Evolutionary conservation across 2,329 filamentous ascomycete species (phyloP).

Genomic region (Shiraia bambusicola): DNA sequence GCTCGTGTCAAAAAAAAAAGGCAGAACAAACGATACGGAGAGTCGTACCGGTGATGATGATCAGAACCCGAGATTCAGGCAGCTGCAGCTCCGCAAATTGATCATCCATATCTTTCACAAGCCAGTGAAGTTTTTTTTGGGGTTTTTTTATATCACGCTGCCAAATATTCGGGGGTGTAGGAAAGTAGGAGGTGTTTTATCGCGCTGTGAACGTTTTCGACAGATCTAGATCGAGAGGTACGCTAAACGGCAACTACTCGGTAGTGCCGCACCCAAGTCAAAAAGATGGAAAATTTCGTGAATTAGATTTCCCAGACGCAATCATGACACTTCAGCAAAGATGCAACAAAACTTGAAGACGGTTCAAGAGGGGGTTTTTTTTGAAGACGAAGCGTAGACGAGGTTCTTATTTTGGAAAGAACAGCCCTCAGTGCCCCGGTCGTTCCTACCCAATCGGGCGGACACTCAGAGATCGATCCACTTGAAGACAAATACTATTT

Average conservation of each 20-base stretch:
- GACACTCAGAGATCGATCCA: slow-evolving; percentile 17
- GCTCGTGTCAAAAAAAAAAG: slow-evolving; percentile 4
- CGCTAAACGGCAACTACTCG: not conserved
- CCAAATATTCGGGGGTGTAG: no score
- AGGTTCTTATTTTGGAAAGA: slow-evolving; percentile 1
- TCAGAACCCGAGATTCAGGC: slow-evolving; percentile 78
- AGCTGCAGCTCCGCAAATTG: slow-evolving; percentile 34
- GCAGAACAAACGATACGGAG: not conserved
- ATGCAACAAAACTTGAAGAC: no score
- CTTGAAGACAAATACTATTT: slow-evolving; percentile 12
- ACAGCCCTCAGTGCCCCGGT: slow-evolving; percentile 3
- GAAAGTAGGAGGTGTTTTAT: not conserved
- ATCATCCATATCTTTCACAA: slow-evolving; percentile 26
- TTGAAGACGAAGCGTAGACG: not conserved
- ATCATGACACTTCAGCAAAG: no score
- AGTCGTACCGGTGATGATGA: slow-evolving; percentile 76
- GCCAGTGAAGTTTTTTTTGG: slow-evolving; percentile 1
- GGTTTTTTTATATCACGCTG: no score
- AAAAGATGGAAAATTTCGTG: no score
- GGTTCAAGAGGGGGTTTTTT: no score
- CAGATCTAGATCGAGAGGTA: not conserved
- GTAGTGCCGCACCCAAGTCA: no score
- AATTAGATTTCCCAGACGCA: no score
- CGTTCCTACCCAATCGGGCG: slow-evolving; percentile 17
- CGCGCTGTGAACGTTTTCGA: no score